Evolutionary conservation across 2,329 filamentous ascomycete genomes (phyloP).

Genomic region (Curvularia sp.): DNA sequence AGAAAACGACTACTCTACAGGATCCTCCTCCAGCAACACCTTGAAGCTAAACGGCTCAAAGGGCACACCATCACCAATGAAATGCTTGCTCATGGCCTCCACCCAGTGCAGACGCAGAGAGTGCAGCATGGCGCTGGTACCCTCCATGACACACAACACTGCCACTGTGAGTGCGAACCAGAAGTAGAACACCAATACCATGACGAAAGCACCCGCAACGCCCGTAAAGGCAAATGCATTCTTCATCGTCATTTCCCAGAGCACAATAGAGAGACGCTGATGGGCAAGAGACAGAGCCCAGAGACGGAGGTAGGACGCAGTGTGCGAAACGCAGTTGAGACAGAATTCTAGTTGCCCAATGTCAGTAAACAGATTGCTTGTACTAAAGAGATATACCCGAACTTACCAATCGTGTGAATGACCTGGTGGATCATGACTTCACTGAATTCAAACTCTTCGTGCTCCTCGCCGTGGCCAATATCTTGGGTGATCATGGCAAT

Average conservation of each 20-base stretch:
- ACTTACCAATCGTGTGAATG: slow-evolving; percentile 94
- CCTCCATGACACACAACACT: slow-evolving; percentile 92
- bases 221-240: slow-evolving; percentile 74
- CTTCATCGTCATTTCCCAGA: slow-evolving; percentile 95
- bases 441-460: slow-evolving; percentile 96
- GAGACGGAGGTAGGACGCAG: slow-evolving; percentile 95
- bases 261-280: slow-evolving; percentile 93
- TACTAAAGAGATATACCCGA: background rate
- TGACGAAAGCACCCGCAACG: slow-evolving; percentile 74
- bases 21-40: slow-evolving; percentile 81
- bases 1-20: slow-evolving; percentile 42
- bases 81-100: slow-evolving; percentile 97
- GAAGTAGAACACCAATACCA: slow-evolving; percentile 81
- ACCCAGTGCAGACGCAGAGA: slow-evolving; percentile 93
- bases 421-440: slow-evolving; percentile 99
- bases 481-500: slow-evolving; percentile 89
- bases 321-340: slow-evolving; percentile 98
- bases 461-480: slow-evolving; percentile 73
- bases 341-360: slow-evolving; percentile 77
- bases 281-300: slow-evolving; percentile 97
- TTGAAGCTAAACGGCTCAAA: slow-evolving; percentile 92
- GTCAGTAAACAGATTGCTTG: slow-evolving; percentile 28
- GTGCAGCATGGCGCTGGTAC: slow-evolving; percentile 94
- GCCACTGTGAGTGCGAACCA: slow-evolving; percentile 87
- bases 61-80: slow-evolving; percentile 83